Conservation (phyloP, 768 basidiomycete genomes). For the Leccinum barrowsii region DNA sequence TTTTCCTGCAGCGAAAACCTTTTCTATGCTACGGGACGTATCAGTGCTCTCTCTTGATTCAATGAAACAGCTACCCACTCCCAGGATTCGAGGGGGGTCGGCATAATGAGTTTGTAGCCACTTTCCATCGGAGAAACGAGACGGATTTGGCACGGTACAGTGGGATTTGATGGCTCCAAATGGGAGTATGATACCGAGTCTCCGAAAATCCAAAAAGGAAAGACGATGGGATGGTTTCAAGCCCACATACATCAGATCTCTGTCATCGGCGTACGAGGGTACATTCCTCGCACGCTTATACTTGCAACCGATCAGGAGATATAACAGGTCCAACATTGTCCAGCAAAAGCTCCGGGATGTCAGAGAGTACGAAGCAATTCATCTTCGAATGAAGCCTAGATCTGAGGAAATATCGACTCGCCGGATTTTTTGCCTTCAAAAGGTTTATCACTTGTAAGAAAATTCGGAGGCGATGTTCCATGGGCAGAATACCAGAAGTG, state of each 20-base stretch:
- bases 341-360: constrained; percentile 11
- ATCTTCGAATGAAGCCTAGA: constrained; percentile 15
- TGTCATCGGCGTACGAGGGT: constrained; percentile 37
- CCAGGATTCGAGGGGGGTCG: constrained; percentile 50
- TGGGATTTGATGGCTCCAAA: constrained; percentile 41
- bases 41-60: neutral
- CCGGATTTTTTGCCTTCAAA: constrained; percentile 3
- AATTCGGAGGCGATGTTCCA: constrained; percentile 26
- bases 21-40: constrained; percentile 33
- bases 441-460: constrained; percentile 15
- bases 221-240: constrained; percentile 45
- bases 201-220: constrained; percentile 37
- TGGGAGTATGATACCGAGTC: constrained; percentile 45
- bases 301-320: constrained; percentile 24
- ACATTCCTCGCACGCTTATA: constrained; percentile 34
- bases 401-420: constrained; percentile 2
- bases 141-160: constrained; percentile 40
- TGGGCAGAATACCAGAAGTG: constrained; percentile 51
- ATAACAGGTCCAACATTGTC: constrained; percentile 16
- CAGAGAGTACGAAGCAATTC: constrained; percentile 10
- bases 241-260: constrained; percentile 37
- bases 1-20: constrained; percentile 38
- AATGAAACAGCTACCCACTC: constrained; percentile 32
- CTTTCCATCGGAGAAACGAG: constrained; percentile 44
- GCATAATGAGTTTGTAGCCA: constrained; percentile 42